A percentile compares a stretch with the other conserved stretches of the same genome.
These are phyloP conservation scores for Paramarasmius palmivorus DNA, from an alignment of 1,284 basidiomycete species.

Conservation along the genomic window DNA sequence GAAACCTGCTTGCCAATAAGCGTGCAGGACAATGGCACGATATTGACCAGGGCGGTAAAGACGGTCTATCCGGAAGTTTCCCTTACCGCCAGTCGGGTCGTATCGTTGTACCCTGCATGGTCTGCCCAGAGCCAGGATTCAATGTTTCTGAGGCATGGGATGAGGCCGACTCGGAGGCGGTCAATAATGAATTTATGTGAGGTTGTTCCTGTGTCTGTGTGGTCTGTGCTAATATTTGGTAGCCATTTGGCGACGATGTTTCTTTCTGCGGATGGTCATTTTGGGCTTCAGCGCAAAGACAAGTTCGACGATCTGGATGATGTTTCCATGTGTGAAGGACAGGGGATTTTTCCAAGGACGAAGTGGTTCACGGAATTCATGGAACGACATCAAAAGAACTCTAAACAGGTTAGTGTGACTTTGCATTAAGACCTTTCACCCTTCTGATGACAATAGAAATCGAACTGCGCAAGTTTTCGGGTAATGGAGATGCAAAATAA, in stretches of 20 bases:
- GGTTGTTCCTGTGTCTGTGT: too few relatives aligned
- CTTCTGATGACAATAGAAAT: slow-evolving; percentile 12
- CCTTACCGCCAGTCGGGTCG: slow-evolving; percentile 17
- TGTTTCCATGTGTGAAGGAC: slow-evolving; percentile 25
- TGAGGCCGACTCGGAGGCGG: too few relatives aligned
- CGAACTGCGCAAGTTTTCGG: slow-evolving; percentile 24
- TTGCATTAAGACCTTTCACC: not conserved
- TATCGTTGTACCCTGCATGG: slow-evolving; percentile 26
- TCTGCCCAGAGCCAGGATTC: slow-evolving; percentile 29
- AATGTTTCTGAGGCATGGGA: slow-evolving; percentile 19
- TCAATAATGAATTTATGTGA: too few relatives aligned
- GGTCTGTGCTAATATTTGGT: slow-evolving; percentile 3
- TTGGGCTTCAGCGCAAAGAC: slow-evolving; percentile 22
- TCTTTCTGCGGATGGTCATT: slow-evolving; percentile 28
- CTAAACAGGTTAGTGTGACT: not conserved
- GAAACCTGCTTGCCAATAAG: slow-evolving; percentile 19
- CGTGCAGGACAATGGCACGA: slow-evolving; percentile 24
- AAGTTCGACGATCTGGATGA: slow-evolving; percentile 30
- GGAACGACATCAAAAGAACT: not conserved
- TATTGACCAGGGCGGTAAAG: slow-evolving; percentile 23
- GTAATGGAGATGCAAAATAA: slow-evolving; percentile 25
- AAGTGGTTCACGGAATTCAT: not conserved
- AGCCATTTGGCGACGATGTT: slow-evolving; percentile 23
- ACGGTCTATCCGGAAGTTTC: too few relatives aligned
- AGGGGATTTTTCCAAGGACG: slow-evolving; percentile 27